Evolutionary conservation across 768 basidiomycete species (phyloP), one percentile per base, ranked within the genome.

Genomic region (Pleurotus djamor): DNA sequence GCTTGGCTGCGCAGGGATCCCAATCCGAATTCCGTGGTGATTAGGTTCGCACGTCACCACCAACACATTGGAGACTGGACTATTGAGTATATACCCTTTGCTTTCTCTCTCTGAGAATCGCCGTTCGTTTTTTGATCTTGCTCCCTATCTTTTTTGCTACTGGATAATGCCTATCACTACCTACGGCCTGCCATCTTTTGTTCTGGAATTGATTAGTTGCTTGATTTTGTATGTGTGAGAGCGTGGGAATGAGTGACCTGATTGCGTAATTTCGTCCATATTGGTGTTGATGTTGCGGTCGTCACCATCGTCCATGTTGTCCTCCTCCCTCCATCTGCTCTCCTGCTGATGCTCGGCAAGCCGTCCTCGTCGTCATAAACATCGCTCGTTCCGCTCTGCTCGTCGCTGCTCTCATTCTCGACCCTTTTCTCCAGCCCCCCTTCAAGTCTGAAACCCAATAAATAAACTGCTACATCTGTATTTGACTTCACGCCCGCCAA

Each of bases 1-100:
- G 92, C 61, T 83, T 94, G 66, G 92, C 92, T 67, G 92, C 92
- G 38, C 93, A 94, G 75, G 91, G 91, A 59, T 90, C 89, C 16
- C 87, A 89, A 70, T 75, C 80, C 35, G 92, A 94, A 64, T 92
- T 91, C 81, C 83, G 84, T 68, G 85, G 88, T 64, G 73, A 81
- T 72, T 56, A 56, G 64, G 43, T 52, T 59, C 57, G 52, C 50
- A 44, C 33, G 38, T 57, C 55, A 21, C 51, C 16, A 48, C 58
- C 21, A 28, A 28, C 21, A 28, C 21, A 28, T 3, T 28, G 21
- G 21, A 28, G 21, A 28, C 64, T 49, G 59, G 60, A 61, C 48
- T 61, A 43, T 44, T 47, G 37, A 47, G 21, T 62, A 36, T 56
- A 59, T 58, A 37, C 62, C 52, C 59, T 34, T 58, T 38, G 57